These are phyloP conservation scores for Pseudogymnoascus sp. DNA, from an alignment of 2,329 filamentous ascomycete species.

Conservation along the genomic window DNA sequence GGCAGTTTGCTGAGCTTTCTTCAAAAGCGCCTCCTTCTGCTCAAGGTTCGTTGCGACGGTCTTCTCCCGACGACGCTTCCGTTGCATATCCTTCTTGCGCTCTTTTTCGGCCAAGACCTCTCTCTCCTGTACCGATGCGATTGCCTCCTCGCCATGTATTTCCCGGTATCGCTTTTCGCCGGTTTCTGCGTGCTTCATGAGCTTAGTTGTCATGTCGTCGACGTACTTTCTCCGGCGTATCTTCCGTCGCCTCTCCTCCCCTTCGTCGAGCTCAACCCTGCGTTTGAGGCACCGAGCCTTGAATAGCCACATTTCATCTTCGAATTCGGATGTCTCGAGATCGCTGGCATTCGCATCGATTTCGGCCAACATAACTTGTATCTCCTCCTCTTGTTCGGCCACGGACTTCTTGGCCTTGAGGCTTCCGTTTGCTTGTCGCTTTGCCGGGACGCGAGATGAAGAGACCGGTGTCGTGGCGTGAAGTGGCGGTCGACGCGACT, in stretches of 20 bases:
- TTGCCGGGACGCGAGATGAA: constrained; percentile 38
- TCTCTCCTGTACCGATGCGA: constrained; percentile 80
- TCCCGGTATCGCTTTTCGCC: constrained; percentile 73
- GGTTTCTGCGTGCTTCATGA: constrained; percentile 61
- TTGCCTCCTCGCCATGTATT: constrained; percentile 71
- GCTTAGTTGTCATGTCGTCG: constrained; percentile 51
- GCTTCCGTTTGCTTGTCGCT: constrained; percentile 41
- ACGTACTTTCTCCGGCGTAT: constrained; percentile 55
- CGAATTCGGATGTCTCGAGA: constrained; percentile 46
- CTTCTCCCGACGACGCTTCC: constrained; percentile 91
- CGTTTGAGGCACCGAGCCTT: constrained; percentile 60
- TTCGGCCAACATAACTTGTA: constrained; percentile 58
- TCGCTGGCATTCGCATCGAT: constrained; percentile 55
- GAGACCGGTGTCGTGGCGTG: constrained; percentile 37
- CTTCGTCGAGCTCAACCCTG: constrained; percentile 55
- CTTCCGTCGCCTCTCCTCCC: constrained; percentile 60
- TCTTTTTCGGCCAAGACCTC: constrained; percentile 95
- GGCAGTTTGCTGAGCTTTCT: constrained; percentile 68
- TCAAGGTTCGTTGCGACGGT: constrained; percentile 91
- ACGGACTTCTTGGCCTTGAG: constrained; percentile 55
- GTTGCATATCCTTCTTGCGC: constrained; percentile 99
- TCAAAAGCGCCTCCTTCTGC: constrained; percentile 76
- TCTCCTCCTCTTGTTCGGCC: constrained; percentile 59
- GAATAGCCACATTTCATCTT: constrained; percentile 41
- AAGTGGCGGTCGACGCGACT: constrained; percentile 18